Evolutionary conservation across 2,329 filamentous ascomycete genomes (phyloP).

Genomic region (Cadophora malorum): DNA sequence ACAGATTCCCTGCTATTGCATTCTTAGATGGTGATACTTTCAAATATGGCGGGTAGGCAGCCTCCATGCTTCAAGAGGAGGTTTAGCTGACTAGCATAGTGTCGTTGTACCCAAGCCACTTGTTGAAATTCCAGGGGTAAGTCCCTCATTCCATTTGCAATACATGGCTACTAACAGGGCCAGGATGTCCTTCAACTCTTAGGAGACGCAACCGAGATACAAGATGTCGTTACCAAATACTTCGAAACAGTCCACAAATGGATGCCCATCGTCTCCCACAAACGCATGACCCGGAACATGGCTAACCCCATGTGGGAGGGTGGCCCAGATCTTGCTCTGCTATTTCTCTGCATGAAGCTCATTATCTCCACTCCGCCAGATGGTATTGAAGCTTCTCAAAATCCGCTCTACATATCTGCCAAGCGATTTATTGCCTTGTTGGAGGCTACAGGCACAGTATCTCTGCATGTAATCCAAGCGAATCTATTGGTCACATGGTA

Average conservation of each 20-base stretch:
- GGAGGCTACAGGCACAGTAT: constrained; percentile 51
- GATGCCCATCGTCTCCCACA: constrained; percentile 56
- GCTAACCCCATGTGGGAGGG: constrained; percentile 51
- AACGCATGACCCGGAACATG: constrained; percentile 50
- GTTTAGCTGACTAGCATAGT: constrained; percentile 33
- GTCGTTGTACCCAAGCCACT: constrained; percentile 49
- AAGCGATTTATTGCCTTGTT: constrained; percentile 52
- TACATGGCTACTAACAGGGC: neutral
- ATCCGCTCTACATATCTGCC: constrained; percentile 50
- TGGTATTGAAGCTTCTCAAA: constrained; percentile 47
- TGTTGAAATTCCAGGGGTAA: constrained; percentile 49
- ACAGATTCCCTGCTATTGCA: constrained; percentile 51
- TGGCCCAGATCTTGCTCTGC: constrained; percentile 53
- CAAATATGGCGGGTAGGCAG: constrained; percentile 44
- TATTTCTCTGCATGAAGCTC: constrained; percentile 58
- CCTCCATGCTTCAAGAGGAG: neutral
- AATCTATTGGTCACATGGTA: constrained; percentile 54
- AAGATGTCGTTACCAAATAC: constrained; percentile 50
- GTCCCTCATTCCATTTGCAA: constrained; percentile 27
- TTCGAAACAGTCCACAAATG: constrained; percentile 54
- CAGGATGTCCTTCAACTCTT: constrained; percentile 51
- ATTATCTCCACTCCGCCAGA: constrained; percentile 48
- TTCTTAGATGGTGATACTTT: constrained; percentile 53
- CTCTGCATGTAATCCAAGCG: constrained; percentile 53
- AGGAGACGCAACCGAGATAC: constrained; percentile 48